Base-by-base conservation (phyloP, 2,329 filamentous ascomycete species). In the Paecilomyces fulvus region DNA sequence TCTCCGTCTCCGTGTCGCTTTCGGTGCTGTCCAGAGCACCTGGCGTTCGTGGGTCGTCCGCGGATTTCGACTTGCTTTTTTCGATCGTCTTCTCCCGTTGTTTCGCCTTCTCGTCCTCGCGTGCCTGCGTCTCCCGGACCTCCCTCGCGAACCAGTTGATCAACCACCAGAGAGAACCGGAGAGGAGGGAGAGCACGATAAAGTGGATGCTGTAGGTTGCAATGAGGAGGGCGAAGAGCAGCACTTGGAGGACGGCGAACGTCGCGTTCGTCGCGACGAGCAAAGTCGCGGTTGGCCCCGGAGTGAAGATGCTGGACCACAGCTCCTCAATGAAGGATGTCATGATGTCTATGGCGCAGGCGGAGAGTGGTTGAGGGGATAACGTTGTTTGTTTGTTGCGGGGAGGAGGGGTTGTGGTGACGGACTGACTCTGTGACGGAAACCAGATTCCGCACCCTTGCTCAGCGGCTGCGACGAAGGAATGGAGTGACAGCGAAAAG, bases 131-230 rank as follows among this genome's bases (percentile, higher is more conserved):
- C 64, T 79, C 73, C 30, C 72, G 69, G 54, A 86, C 72, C 68
- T 86, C 92, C 50, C 76, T 76, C 55, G 90, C 91, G 69, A 99
- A 97, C 94, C 94, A 99, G 81, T 97, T 97, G 76, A 97, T 92
- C 56, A 88, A 84, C 78, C 83, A 91, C 94, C 94, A 99, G 33
- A 97, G 80, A 3, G 89, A 88, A 30, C 77, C 92, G 61, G 85
- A 90, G 9, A 99, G 79, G 57, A 86, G 67, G 11, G 90, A 95
- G 5, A 99, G 82, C 57, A 92, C 80, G 60, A 90, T 71, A 68
- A 96, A 96, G 79, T 97, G 94, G 61, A 95, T 82, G 76, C 88
- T 95, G 74, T 88, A 85, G 7, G 92, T 99, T 56, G 84, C 86
- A 63, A 90, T 59, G 54, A 97, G 82, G 60, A 99, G 87, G 55